Base-by-base conservation (phyloP, 2,329 filamentous ascomycete genomes). In the Neofusicoccum cordaticola region DNA sequence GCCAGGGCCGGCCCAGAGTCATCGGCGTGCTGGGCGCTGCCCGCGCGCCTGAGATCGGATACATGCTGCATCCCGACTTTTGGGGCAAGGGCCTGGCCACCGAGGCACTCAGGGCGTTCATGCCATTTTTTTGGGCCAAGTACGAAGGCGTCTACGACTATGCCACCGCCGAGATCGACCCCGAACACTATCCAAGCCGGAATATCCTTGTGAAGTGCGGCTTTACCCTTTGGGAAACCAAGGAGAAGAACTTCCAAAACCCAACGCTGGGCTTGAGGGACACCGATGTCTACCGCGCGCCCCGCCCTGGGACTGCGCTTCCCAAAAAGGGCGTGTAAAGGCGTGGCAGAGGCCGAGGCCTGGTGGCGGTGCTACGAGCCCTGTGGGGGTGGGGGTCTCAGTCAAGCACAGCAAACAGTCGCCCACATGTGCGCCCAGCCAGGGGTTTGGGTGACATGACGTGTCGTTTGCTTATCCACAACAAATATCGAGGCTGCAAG, bases 161-260 rank as follows among this genome's bases (percentile, higher is more conserved):
- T 13, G 61, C 50, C n/a, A 39, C 39, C 11, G 61, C 61, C 62
- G 69, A 80, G 19, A 83, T 84, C 9, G 79, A 84, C 42, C 72
- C 72, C 0, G 71, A 73, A 12, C 88, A 90, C 69, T 63, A 66
- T 7, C 78, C 77, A 3, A 90, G 88, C 68, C 81, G 82, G 65
- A 79, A 79, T 2, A 84, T 91, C 7, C 68, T 90, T 63, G 69
- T 72, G 53, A 89, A 88, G 71, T 74, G 71, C 13, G 86, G 87
- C 0, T 87, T 89, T 67, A 75, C 76, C 68, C 69, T 80, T 42
- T 79, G 80, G 48, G 80, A 80, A 68, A 73, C 68, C 31, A 84
- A 78, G 75, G 67, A 70, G 39, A 77, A 75, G 53, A 74, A 77
- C 47, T 78, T 78, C 64, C 72, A 77, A 50, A 78, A 77, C 64